Evolutionary conservation across 139 green algal genomes (phyloP).

Genomic region (Picochlorum costavermella): DNA sequence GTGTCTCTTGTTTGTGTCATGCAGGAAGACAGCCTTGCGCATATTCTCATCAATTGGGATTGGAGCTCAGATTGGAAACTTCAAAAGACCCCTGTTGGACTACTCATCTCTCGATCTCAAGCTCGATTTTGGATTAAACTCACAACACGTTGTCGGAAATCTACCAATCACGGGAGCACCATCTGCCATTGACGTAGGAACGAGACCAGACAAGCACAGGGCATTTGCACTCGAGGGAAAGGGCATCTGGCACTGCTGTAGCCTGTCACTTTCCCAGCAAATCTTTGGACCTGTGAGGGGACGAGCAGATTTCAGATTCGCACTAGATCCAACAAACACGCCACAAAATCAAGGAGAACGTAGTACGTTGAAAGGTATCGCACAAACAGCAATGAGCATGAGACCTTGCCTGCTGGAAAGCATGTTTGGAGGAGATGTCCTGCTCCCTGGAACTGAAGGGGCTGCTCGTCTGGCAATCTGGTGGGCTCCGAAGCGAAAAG

Average conservation of each 20-base stretch:
- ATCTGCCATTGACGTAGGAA: constrained; percentile 6
- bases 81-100: constrained; percentile 37
- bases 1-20: neutral
- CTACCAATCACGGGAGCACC: constrained; percentile 8
- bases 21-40: constrained; percentile 38
- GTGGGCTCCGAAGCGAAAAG: constrained; percentile 44
- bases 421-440: constrained; percentile 42
- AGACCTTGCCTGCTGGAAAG: constrained; percentile 48
- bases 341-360: constrained; percentile 29
- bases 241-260: constrained; percentile 60
- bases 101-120: constrained; percentile 32
- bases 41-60: constrained; percentile 38
- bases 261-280: constrained; percentile 57
- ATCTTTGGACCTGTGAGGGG: constrained; percentile 59
- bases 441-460: constrained; percentile 48
- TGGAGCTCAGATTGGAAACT: constrained; percentile 38
- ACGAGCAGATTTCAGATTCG: constrained; percentile 51
- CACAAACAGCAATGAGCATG: constrained; percentile 32
- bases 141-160: constrained; percentile 23
- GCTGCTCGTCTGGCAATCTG: constrained; percentile 50
- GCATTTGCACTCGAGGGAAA: constrained; percentile 57
- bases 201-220: constrained; percentile 23
- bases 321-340: constrained; percentile 34
- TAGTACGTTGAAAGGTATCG: constrained; percentile 26
- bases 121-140: constrained; percentile 46